phyloP scores from a whole-genome alignment of 768 basidiomycete species.

The Pisolithus microcarpus region DNA sequence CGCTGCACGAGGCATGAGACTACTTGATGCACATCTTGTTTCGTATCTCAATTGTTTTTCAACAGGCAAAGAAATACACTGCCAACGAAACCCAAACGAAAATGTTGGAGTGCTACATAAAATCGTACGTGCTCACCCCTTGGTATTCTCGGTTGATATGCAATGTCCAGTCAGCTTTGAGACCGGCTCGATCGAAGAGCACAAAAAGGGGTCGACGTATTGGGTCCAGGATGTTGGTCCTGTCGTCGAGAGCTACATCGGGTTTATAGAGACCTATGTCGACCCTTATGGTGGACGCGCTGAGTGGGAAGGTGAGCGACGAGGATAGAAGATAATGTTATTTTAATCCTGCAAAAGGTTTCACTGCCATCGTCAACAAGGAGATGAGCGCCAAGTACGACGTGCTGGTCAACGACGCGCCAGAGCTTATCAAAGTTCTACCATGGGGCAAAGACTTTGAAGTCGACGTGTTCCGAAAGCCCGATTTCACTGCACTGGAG shows the following conservation, averaged over 20 bases:
- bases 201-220: conserved; percentile 66
- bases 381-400: conserved; percentile 77
- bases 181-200: conserved; percentile 71
- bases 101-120: conserved; percentile 74
- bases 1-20: conserved; percentile 49
- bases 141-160: neutral
- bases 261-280: conserved; percentile 81
- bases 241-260: conserved; percentile 83
- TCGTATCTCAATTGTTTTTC: neutral
- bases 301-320: conserved; percentile 74
- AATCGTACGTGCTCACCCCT: conserved; percentile 45
- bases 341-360: conserved; percentile 41
- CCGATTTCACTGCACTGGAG: conserved; percentile 83
- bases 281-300: conserved; percentile 89
- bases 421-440: conserved; percentile 69
- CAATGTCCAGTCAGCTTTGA: conserved; percentile 40
- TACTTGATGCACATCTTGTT: neutral
- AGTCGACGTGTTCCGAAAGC: conserved; percentile 73
- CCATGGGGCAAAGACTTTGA: conserved; percentile 73
- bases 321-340: neutral
- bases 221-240: conserved; percentile 89
- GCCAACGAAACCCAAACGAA: conserved; percentile 65
- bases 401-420: conserved; percentile 65
- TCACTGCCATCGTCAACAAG: conserved; percentile 86
- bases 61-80: conserved; percentile 63